phyloP scores from a whole-genome alignment of 2,329 filamentous ascomycete species.

The Graphilbum ipis-grandicollis region DNA sequence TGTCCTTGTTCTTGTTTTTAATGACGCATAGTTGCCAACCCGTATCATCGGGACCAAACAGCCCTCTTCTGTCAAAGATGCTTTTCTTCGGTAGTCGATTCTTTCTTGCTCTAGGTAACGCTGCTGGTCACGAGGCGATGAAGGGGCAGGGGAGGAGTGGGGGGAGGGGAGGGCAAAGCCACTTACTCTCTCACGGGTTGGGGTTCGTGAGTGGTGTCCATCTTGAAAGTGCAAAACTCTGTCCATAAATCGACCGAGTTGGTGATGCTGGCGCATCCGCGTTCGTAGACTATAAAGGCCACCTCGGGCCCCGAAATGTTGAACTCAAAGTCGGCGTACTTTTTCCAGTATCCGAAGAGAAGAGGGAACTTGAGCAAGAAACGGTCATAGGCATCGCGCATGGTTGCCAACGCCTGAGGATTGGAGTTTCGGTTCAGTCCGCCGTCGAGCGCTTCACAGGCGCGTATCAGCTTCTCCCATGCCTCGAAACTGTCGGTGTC shows the following conservation, averaged over 20 bases:
- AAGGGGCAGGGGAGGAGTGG: background rate
- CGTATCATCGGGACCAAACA: background rate
- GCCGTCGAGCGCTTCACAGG: constrained; percentile 72
- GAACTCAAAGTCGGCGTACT: constrained; percentile 95
- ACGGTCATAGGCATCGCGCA: constrained; percentile 76
- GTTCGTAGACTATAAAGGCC: constrained; percentile 94
- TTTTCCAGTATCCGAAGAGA: constrained; percentile 98
- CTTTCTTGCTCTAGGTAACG: background rate
- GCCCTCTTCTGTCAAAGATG: background rate
- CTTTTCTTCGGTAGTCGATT: too few species aligned
- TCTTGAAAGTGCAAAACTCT: constrained; percentile 94
- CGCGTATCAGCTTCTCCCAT: constrained; percentile 84
- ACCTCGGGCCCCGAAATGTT: constrained; percentile 92
- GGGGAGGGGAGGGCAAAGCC: background rate
- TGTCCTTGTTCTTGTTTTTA: background rate
- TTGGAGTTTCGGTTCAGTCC: constrained; percentile 94
- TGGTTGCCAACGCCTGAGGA: constrained; percentile 75
- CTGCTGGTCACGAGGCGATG: constrained; percentile 4
- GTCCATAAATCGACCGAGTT: constrained; percentile 95
- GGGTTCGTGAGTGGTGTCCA: constrained; percentile 88
- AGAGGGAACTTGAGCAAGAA: constrained; percentile 91
- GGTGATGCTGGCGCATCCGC: constrained; percentile 81
- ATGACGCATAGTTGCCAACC: too few species aligned
- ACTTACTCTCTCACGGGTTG: constrained; percentile 99
- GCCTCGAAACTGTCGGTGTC: constrained; percentile 84